Percentiles rank a stretch among this genome's conserved stretches.
These are phyloP conservation scores for Clarireedia sp. DNA, from an alignment of 2,329 filamentous ascomycete genomes.

Conservation along the genomic window DNA sequence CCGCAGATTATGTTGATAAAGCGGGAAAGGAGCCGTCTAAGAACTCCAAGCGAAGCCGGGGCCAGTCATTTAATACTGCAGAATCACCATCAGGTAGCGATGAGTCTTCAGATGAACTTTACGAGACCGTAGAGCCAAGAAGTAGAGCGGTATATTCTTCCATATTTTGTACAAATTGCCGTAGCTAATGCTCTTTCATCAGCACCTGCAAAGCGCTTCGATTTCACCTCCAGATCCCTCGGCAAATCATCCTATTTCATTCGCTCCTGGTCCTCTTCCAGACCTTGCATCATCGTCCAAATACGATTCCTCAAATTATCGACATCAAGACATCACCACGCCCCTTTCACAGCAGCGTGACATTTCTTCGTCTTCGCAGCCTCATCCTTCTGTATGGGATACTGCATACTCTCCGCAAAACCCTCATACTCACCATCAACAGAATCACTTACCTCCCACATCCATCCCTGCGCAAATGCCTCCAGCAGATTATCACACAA, in stretches of 20 bases:
- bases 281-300: not conserved
- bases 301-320: not conserved
- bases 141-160: not conserved
- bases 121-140: not conserved
- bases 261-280: not conserved
- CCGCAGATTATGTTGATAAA: not conserved
- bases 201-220: not conserved
- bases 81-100: too few relatives aligned
- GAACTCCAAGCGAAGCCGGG: not conserved
- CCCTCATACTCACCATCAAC: not conserved
- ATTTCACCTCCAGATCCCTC: not conserved
- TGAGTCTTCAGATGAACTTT: not conserved
- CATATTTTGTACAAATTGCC: not conserved
- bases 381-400: not conserved
- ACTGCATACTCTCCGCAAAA: not conserved
- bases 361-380: too few relatives aligned
- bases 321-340: too few relatives aligned
- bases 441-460: not conserved
- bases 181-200: too few relatives aligned
- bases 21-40: not conserved
- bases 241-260: not conserved
- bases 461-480: not conserved
- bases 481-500: not conserved
- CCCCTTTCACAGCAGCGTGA: too few relatives aligned
- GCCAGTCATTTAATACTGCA: not conserved